A percentile compares a stretch with the other conserved stretches of the same genome.
Conservation (phyloP, 2,329 filamentous ascomycete genomes). For the Paracoccidioides lutzii region DNA sequence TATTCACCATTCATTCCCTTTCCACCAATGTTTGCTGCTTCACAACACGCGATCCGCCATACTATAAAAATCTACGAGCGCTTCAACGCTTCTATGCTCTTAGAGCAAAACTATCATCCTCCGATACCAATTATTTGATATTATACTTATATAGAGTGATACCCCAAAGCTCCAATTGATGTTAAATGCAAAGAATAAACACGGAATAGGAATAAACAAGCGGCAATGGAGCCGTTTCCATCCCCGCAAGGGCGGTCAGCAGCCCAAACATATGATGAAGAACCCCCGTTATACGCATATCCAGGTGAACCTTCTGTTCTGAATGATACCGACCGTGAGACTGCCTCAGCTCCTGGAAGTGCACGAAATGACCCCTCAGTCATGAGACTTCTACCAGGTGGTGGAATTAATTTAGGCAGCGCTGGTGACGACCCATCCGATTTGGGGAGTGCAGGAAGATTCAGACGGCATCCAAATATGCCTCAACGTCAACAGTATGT, state of each 20-base stretch:
- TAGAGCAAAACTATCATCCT: background rate
- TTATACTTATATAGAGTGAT: background rate
- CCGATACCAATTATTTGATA: background rate
- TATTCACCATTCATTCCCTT: background rate
- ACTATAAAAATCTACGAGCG: background rate
- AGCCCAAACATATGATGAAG: constrained; percentile 29
- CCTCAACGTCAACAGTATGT: constrained; percentile 24
- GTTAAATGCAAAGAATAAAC: background rate
- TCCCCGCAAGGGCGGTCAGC: constrained; percentile 15
- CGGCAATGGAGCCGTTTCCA: constrained; percentile 9
- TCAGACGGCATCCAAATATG: constrained; percentile 1
- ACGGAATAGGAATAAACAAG: background rate
- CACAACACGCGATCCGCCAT: background rate
- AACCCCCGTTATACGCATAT: constrained; percentile 30
- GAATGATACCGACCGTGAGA: constrained; percentile 20
- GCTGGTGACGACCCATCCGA: constrained; percentile 3
- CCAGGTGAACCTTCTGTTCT: constrained; percentile 20
- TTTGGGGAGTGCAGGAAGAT: constrained; percentile 6
- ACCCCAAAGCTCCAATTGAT: background rate
- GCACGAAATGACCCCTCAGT: constrained; percentile 23
- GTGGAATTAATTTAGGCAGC: background rate
- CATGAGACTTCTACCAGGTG: constrained; percentile 33
- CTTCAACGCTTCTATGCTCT: background rate
- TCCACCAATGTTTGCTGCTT: background rate
- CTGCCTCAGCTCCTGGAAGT: constrained; percentile 9